Evolutionary conservation across 352 stramenopile species (phyloP), one percentile per base, ranked within the genome.

Genomic region (Halophytophthora batemanensis): DNA sequence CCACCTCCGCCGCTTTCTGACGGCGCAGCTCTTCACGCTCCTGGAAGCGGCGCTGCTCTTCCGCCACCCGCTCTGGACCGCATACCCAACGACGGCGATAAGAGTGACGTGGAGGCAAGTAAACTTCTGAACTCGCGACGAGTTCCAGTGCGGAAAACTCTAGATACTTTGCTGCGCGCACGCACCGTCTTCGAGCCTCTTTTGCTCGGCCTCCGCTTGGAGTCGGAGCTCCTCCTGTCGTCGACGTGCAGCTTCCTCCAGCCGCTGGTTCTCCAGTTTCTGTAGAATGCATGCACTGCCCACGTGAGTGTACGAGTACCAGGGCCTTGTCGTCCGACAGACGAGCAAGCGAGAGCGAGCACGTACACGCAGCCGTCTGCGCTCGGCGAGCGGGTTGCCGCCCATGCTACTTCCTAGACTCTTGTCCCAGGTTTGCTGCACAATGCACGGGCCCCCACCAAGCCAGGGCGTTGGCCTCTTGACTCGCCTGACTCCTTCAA

Each of bases 201-300:
- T 53, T 14, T 41, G 59, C 37, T 87, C 77, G 0, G 59, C 53
- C 44, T 85, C 77, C 10, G 76, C 67, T 22, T 76, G 59, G 5
- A 54, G 37, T 17, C 45, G 60, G 1, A 74, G 50, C 18, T 82
- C 73, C 36, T 86, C 69, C 33, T 82, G 74, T 0, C 67, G 67
- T 19, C 70, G 50, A 11, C 64, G 59, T 31, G 75, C 75, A 17
- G 80, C 75, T 22, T 80, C 68, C 45, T 87, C 73, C 40, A 90
- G 57, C 10, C 63, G 77, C 55, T 87, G 61, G 36, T 88, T 84
- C 53, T 88, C 77, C 14, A 88, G 45, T 83, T 87, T 88, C 80
- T 90, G 59, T 38, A 22, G 15, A 31, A 17, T 2, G 45, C 34
- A 35, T 10, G 41, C 45, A 56, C 41, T 59, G 10, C 21, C 29